Conservation (phyloP, 176 grass and related monocot genomes). For the Oryza rufipogon region DNA sequence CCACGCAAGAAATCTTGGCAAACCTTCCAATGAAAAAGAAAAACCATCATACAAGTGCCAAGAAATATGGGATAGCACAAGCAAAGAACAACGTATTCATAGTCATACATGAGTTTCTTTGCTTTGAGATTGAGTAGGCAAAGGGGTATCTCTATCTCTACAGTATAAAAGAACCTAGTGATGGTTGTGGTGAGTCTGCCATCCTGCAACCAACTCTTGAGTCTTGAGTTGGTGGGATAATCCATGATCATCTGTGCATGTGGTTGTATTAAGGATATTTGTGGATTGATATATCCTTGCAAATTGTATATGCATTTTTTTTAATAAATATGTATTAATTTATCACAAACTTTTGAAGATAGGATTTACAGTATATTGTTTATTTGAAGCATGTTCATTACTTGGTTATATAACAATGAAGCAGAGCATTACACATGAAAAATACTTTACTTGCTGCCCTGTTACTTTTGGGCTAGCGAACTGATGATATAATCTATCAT, state of each 20-base stretch:
- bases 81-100: background rate
- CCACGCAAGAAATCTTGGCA: constrained; percentile 82
- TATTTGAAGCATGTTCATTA: background rate
- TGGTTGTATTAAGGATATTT: background rate
- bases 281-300: background rate
- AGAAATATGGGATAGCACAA: constrained; percentile 21
- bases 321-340: background rate
- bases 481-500: background rate
- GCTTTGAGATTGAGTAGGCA: constrained; percentile 5
- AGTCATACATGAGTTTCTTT: background rate
- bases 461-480: background rate
- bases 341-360: background rate
- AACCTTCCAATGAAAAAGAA: constrained; percentile 43
- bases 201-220: background rate
- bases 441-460: background rate
- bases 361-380: background rate
- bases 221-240: background rate
- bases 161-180: background rate
- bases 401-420: background rate
- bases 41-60: constrained; percentile 7
- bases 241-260: background rate
- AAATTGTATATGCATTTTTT: background rate
- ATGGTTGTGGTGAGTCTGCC: background rate
- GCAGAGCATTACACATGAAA: background rate
- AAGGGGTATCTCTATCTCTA: background rate